Evolutionary conservation across 1,284 basidiomycete genomes (phyloP).

Genomic region (Microbotryum scabiosae): DNA sequence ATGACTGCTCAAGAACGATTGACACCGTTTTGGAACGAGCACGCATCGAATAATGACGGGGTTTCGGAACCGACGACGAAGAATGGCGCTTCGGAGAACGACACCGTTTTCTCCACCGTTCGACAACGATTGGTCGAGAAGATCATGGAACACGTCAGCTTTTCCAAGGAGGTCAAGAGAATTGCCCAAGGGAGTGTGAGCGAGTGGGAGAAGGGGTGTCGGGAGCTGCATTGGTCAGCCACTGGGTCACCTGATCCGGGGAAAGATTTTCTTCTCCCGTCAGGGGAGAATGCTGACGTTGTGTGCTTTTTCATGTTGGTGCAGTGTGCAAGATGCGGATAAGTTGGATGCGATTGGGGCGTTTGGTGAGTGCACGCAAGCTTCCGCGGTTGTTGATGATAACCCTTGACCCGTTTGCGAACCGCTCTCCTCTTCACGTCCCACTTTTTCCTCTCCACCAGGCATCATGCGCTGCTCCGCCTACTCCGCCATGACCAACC

Average conservation of each 20-base stretch:
- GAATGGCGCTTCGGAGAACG: no score
- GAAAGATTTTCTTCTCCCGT: background rate
- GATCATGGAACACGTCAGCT: slow-evolving; percentile 74
- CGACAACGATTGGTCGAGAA: slow-evolving; percentile 38
- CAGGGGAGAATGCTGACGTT: background rate
- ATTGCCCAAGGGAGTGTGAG: slow-evolving; percentile 17
- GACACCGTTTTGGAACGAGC: slow-evolving; percentile 6
- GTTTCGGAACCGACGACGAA: background rate
- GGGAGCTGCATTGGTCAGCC: slow-evolving; percentile 62
- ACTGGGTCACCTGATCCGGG: background rate
- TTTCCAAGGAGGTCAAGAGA: slow-evolving; percentile 69
- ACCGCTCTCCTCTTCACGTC: background rate
- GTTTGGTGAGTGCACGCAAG: slow-evolving; percentile 52
- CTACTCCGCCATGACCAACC: slow-evolving; percentile 60
- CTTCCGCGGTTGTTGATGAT: no score
- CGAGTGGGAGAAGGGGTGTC: slow-evolving; percentile 64
- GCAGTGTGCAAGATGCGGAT: slow-evolving; percentile 76
- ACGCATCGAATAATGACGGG: background rate
- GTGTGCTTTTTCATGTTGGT: background rate
- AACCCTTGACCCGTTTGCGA: no score
- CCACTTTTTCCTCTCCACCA: slow-evolving; percentile 34
- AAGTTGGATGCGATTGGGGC: slow-evolving; percentile 84
- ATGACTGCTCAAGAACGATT: slow-evolving; percentile 2
- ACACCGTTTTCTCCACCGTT: background rate
- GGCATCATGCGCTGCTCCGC: slow-evolving; percentile 80